Evolutionary conservation across 2,329 filamentous ascomycete genomes (phyloP).

Genomic region (Botryotinia globosa): DNA sequence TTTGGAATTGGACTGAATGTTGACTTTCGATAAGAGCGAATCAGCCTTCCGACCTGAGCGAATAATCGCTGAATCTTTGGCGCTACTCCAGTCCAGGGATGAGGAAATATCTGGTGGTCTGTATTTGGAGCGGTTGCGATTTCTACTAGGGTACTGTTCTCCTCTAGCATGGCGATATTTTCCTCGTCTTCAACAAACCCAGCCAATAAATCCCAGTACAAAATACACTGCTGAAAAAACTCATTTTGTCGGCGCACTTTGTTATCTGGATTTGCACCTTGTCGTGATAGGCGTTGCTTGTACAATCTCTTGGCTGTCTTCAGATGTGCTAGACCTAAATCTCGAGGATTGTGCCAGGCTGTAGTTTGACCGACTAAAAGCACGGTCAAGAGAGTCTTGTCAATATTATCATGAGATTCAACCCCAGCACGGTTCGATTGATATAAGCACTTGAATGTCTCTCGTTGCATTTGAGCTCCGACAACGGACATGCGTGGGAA

Average conservation of each 20-base stretch:
- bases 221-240: conserved; percentile 37
- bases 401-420: conserved; percentile 47
- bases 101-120: conserved; percentile 32
- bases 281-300: conserved; percentile 28
- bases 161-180: conserved; percentile 17
- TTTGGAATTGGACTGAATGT: conserved; percentile 3
- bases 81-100: conserved; percentile 36
- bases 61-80: conserved; percentile 34
- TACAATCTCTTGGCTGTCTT: conserved; percentile 35
- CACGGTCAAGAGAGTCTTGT: conserved; percentile 55
- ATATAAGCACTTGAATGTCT: conserved; percentile 34
- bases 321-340: conserved; percentile 46
- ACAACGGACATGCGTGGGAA: conserved; percentile 52
- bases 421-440: conserved; percentile 52
- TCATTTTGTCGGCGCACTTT: conserved; percentile 32
- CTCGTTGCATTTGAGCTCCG: conserved; percentile 49
- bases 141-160: background rate
- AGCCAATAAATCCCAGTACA: conserved; percentile 38
- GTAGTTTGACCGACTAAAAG: conserved; percentile 58
- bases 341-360: conserved; percentile 56
- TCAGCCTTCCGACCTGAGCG: conserved; percentile 34
- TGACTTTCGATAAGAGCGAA: conserved; percentile 31
- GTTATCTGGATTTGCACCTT: conserved; percentile 21
- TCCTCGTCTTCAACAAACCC: conserved; percentile 35
- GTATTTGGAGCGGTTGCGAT: conserved; percentile 6